Percentiles rank a stretch among this genome's conserved stretches.
Conservation (phyloP, 1,139 yeast genomes). For the Eremothecium cymbalariae region DNA sequence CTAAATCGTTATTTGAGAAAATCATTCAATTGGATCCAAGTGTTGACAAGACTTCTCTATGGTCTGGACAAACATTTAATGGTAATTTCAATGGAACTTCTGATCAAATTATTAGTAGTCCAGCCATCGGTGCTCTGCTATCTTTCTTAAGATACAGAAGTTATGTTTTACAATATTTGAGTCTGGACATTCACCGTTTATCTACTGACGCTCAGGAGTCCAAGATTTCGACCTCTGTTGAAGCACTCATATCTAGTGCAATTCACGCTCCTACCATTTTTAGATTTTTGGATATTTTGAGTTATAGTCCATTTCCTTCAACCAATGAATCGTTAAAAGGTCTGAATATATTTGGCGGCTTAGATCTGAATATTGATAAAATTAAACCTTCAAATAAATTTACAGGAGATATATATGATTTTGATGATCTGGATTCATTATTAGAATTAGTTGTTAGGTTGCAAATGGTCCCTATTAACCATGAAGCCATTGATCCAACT, state of each 20-base stretch:
- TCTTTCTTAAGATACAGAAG: slow-evolving; percentile 59
- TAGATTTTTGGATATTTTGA: slow-evolving; percentile 61
- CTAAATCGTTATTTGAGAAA: slow-evolving; percentile 43
- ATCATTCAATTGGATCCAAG: slow-evolving; percentile 49
- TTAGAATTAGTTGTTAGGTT: slow-evolving; percentile 26
- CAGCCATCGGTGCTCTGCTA: slow-evolving; percentile 47
- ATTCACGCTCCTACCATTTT: slow-evolving; percentile 50
- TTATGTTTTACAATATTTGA: slow-evolving; percentile 53
- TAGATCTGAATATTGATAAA: slow-evolving; percentile 34
- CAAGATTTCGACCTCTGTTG: slow-evolving; percentile 47
- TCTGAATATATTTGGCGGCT: slow-evolving; percentile 31
- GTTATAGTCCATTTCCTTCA: slow-evolving; percentile 38
- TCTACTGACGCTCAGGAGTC: slow-evolving; percentile 45
- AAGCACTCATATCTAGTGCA: slow-evolving; percentile 40
- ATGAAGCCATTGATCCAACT: slow-evolving; percentile 9
- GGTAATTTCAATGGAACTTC: slow-evolving; percentile 33
- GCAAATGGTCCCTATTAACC: slow-evolving; percentile 12
- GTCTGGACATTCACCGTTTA: slow-evolving; percentile 66
- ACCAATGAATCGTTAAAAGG: slow-evolving; percentile 28
- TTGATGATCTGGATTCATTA: slow-evolving; percentile 28
- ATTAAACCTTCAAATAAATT: slow-evolving; percentile 25
- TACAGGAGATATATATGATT: slow-evolving; percentile 29
- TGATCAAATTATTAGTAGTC: slow-evolving; percentile 32
- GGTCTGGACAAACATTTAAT: slow-evolving; percentile 45
- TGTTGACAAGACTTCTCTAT: slow-evolving; percentile 39